A percentile compares a stretch with the other conserved stretches of the same genome.
These are phyloP conservation scores for Linnemannia elongata DNA, from an alignment of 192 early-diverging fungal species.

Conservation along the genomic window DNA sequence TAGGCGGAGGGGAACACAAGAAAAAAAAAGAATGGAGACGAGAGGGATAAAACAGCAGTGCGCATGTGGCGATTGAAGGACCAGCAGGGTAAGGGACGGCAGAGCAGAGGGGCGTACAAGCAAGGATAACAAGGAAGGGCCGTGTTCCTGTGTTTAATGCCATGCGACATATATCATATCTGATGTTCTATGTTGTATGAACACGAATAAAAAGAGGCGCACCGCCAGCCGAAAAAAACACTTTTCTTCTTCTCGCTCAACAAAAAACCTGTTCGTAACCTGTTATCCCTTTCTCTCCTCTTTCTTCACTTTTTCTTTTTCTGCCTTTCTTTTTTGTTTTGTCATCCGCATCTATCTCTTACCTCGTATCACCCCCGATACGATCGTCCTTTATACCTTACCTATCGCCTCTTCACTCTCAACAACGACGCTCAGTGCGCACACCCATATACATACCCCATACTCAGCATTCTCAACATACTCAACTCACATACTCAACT, in stretches of 20 bases:
- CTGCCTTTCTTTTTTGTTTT: not conserved
- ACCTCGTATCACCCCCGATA: not conserved
- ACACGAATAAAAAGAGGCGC: not conserved
- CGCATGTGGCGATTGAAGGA: not conserved
- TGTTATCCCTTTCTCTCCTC: not conserved
- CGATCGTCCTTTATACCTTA: not conserved
- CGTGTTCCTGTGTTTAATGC: not conserved
- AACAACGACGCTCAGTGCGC: too few relatives aligned
- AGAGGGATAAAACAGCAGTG: not conserved
- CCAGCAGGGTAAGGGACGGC: not conserved
- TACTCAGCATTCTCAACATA: too few relatives aligned
- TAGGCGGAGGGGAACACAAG: not conserved
- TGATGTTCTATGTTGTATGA: not conserved
- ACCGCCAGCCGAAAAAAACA: not conserved
- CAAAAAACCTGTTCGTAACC: not conserved
- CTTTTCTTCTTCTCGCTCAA: not conserved
- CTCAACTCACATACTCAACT: too few relatives aligned
- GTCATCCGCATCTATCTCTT: not conserved
- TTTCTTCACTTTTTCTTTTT: not conserved
- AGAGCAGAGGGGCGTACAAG: not conserved
- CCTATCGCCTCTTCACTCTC: too few relatives aligned
- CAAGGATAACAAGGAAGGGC: not conserved
- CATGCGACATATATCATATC: not conserved
- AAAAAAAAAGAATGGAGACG: not conserved
- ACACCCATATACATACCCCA: too few relatives aligned